Percentiles rank a stretch among this genome's conserved stretches.
Conservation (phyloP, 306 rosid genomes). For the Luffa acutangula region DNA sequence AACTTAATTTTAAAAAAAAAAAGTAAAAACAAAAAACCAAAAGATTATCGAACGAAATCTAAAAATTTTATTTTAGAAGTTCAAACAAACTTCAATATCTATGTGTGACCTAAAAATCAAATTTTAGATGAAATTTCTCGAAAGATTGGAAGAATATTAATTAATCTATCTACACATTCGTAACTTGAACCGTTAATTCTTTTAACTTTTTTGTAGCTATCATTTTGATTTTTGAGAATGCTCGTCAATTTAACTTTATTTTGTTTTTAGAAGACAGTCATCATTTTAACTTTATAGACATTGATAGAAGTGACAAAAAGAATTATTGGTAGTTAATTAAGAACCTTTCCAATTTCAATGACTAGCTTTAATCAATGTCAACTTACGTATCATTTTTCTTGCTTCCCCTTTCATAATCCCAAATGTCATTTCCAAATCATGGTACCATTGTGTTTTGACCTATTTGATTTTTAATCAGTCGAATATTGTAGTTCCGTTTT, state of each 20-base stretch:
- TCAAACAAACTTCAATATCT: no score
- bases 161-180: neutral
- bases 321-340: neutral
- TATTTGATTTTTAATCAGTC: neutral
- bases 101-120: neutral
- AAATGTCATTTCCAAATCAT: neutral
- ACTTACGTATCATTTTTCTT: neutral
- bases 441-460: neutral
- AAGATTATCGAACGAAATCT: no score
- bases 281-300: neutral
- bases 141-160: neutral
- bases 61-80: no score
- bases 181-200: neutral
- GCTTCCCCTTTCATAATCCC: neutral
- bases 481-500: no score
- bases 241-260: neutral
- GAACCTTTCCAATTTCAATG: neutral
- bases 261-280: neutral
- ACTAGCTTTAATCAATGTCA: neutral
- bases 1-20: no score
- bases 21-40: no score
- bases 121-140: neutral
- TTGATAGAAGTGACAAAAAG: neutral
- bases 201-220: neutral
- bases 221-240: neutral